These are phyloP conservation scores for Sporothrix mexicana DNA, from an alignment of 2,329 filamentous ascomycete genomes.

Conservation along the genomic window DNA sequence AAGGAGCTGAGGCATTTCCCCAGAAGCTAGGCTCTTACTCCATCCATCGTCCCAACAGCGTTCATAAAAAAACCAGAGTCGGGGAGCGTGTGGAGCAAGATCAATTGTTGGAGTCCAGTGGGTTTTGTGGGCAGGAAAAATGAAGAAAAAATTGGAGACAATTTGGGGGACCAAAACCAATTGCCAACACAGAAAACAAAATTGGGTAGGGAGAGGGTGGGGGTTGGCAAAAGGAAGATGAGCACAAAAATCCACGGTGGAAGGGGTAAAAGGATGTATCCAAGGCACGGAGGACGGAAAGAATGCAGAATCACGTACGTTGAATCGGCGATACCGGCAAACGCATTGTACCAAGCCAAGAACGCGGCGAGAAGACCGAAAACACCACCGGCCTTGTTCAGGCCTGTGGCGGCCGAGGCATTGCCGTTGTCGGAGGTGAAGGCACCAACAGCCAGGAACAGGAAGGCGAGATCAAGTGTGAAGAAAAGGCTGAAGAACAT, in stretches of 20 bases:
- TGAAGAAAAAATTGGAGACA: conserved; percentile 21
- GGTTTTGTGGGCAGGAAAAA: neutral
- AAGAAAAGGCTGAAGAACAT: conserved; percentile 82
- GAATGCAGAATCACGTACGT: conserved; percentile 53
- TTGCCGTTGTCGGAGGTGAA: conserved; percentile 61
- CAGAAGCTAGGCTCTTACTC: neutral
- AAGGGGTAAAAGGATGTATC: neutral
- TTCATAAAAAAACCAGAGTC: neutral
- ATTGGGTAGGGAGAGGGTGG: neutral
- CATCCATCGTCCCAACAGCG: neutral
- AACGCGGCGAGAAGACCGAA: conserved; percentile 85
- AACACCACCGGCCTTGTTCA: conserved; percentile 74
- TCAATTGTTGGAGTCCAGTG: conserved; percentile 7
- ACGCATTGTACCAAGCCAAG: conserved; percentile 84
- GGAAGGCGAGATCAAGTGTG: conserved; percentile 75
- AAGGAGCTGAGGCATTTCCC: neutral
- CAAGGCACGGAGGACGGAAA: too few relatives aligned
- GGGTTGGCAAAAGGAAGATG: neutral
- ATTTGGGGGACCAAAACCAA: conserved; percentile 8
- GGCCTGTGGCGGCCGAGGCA: conserved; percentile 49
- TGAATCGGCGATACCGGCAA: conserved; percentile 79
- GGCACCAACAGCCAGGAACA: conserved; percentile 71
- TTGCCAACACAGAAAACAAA: neutral
- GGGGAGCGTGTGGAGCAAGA: conserved; percentile 7
- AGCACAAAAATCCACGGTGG: neutral